Evolutionary conservation across 2,329 filamentous ascomycete species (phyloP).

Genomic region (Claviceps spartinae): DNA sequence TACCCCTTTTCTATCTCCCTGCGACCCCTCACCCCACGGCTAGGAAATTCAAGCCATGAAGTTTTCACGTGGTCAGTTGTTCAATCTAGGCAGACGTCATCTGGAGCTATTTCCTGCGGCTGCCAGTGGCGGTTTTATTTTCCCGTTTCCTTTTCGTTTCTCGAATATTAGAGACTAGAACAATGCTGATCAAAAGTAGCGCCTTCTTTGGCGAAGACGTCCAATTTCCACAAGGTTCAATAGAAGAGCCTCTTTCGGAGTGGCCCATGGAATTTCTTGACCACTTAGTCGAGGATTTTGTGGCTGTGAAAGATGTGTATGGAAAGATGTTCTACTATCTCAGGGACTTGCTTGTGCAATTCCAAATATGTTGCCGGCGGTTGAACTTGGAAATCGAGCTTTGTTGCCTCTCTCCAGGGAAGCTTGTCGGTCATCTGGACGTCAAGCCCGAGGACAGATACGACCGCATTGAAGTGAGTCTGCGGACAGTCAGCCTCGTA

Average conservation of each 20-base stretch:
- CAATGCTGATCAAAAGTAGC: background rate
- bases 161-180: no score
- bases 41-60: no score
- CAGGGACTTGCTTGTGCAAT: conserved; percentile 9
- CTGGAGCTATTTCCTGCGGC: no score
- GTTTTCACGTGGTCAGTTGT: no score
- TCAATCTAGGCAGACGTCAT: no score
- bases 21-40: no score
- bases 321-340: conserved; percentile 18
- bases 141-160: no score
- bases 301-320: conserved; percentile 14
- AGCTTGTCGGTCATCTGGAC: background rate
- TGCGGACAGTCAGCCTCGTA: no score
- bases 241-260: conserved; percentile 14
- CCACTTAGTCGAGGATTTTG: conserved; percentile 1
- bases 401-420: background rate
- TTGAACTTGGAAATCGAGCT: background rate
- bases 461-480: conserved; percentile 10
- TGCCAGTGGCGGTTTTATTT: no score
- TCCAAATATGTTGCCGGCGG: conserved; percentile 7
- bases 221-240: conserved; percentile 2
- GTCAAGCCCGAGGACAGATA: background rate
- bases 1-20: no score
- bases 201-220: conserved; percentile 1
- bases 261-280: conserved; percentile 17